A percentile compares a stretch with the other conserved stretches of the same genome.
These are phyloP conservation scores for Phyllosticta citribraziliensis DNA, from an alignment of 2,329 filamentous ascomycete species.

Conservation along the genomic window DNA sequence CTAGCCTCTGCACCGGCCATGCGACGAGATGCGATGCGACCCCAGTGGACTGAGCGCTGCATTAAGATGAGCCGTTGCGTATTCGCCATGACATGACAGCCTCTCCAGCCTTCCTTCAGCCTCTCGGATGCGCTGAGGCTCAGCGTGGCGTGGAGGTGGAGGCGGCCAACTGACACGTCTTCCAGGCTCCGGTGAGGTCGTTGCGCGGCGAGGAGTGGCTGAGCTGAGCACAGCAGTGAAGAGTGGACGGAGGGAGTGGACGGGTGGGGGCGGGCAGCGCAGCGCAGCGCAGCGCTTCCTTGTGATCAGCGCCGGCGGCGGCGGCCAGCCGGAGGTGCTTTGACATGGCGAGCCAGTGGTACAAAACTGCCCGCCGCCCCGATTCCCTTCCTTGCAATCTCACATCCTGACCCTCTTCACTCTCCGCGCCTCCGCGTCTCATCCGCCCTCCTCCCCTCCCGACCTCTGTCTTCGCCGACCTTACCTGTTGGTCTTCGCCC, in stretches of 20 bases:
- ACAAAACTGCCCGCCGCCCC: background rate
- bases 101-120: background rate
- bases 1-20: background rate
- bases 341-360: background rate
- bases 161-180: background rate
- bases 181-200: background rate
- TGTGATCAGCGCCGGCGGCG: background rate
- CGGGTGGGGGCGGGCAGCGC: background rate
- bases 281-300: background rate
- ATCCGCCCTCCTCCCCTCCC: background rate
- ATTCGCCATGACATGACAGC: background rate
- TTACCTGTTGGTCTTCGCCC: background rate
- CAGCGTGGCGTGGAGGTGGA: background rate
- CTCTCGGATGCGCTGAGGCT: background rate
- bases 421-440: constrained; percentile 5
- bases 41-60: background rate
- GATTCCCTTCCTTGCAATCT: background rate
- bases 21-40: background rate
- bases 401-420: background rate
- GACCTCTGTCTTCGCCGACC: background rate
- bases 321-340: background rate
- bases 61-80: background rate
- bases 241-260: background rate
- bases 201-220: background rate
- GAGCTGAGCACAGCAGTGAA: background rate